phyloP scores from a whole-genome alignment of 2,329 filamentous ascomycete species.

The Xylariaceae sp. region DNA sequence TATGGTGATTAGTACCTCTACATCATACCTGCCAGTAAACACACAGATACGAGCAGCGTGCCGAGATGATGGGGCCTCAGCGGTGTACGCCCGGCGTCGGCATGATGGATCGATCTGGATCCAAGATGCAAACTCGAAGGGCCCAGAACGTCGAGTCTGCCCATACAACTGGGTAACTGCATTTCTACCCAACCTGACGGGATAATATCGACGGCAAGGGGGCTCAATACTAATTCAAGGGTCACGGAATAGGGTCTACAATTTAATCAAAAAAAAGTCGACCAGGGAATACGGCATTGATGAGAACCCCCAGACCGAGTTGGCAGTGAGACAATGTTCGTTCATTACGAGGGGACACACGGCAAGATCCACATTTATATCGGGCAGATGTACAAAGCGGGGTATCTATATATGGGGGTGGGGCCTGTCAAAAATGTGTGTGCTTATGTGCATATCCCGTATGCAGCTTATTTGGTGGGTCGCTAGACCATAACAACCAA shows the following conservation, averaged over 20 bases:
- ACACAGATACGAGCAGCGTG: background rate
- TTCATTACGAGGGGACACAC: too few species aligned
- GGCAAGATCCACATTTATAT: too few species aligned
- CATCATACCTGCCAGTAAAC: too few species aligned
- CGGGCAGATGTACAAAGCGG: background rate
- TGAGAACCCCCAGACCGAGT: too few species aligned
- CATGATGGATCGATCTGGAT: conserved; percentile 8
- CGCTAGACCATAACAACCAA: background rate
- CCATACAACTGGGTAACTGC: background rate
- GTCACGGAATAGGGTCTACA: background rate
- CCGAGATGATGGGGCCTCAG: background rate
- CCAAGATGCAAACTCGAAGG: conserved; percentile 1
- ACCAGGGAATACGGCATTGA: too few species aligned
- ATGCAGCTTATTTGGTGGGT: background rate
- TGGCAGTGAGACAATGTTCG: too few species aligned
- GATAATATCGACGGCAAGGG: background rate
- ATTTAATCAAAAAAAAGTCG: background rate
- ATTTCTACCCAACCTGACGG: background rate
- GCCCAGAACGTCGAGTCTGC: background rate
- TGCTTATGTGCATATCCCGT: background rate
- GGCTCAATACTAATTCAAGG: background rate
- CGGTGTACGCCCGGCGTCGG: conserved; percentile 8
- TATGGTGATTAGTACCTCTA: too few species aligned
- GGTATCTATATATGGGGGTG: background rate
- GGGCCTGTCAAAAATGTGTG: background rate